Evolutionary conservation across 148 eudicot species (phyloP), one percentile per base, ranked within the genome.

Genomic region (Hydrangea macrophylla): DNA sequence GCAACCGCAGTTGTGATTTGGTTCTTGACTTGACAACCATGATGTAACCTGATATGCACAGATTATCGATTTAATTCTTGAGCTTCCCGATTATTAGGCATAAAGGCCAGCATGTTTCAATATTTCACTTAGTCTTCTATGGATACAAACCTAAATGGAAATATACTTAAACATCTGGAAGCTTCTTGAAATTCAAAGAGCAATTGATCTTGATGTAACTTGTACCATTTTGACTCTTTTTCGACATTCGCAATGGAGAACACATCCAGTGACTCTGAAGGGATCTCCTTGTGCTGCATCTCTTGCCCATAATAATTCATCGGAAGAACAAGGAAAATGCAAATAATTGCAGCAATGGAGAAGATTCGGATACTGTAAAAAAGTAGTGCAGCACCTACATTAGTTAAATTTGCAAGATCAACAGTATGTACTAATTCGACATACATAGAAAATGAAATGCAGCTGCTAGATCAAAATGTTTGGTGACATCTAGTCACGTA

Each of bases 291-390:
- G 64, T 80, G 89, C 72, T 69, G 55, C 82, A 80, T 75, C 64
- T 80, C 81, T 71, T 84, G 72, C 56, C 97, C 97, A 77, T 65
- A 85, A 69, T 94, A 94, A 78, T 94, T 91, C 70, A 94, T 40
- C 22, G 99, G 99, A 71, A 94, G 96, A 70, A 91, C 91, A 71
- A 94, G 81, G 60, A 77, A 72, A 60, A 81, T 65, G 83, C 97
- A 90, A 37, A 94, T 64, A 45, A 85, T 65, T 31, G 91, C 82
- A 51, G 97, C 88, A 79, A 94, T 79, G 42, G 90, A 80, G 84
- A 90, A 91, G 53, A 94, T 76, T 61, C 93, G 79, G 40, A 91
- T 78, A 73, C 99, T 94, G 96, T 83, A 79, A 26, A 77, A 27
- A 65, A 77, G 64, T 30, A 40, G 50, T 32, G 44, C 24, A 77